Evolutionary conservation across 2,329 filamentous ascomycete species (phyloP).

Genomic region (Graphilbum ipis-grandicollis): DNA sequence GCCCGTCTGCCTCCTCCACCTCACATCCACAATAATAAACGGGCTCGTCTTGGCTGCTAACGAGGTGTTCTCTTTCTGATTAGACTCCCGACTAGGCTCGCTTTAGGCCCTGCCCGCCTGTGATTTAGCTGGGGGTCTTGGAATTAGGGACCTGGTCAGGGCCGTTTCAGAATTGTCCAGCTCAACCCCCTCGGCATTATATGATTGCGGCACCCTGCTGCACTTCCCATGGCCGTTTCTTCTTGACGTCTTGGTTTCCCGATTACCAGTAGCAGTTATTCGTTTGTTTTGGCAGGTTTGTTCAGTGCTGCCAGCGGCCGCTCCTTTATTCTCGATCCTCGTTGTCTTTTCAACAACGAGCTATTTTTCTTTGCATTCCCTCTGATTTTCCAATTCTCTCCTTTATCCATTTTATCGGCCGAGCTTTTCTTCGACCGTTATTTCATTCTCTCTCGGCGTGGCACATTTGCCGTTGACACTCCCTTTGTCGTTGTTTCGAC

Average conservation of each 20-base stretch:
- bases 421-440: too few relatives aligned
- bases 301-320: too few relatives aligned
- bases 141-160: background rate
- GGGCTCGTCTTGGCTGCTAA: slow-evolving; percentile 6
- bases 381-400: too few relatives aligned
- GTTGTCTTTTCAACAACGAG: background rate
- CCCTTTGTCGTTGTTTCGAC: too few relatives aligned
- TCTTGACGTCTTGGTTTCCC: background rate
- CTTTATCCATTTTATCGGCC: too few relatives aligned
- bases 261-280: background rate
- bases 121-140: background rate
- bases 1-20: background rate
- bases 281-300: too few relatives aligned
- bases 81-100: background rate
- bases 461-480: too few relatives aligned
- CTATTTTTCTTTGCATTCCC: too few relatives aligned
- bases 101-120: background rate
- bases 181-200: slow-evolving; percentile 7
- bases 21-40: too few relatives aligned
- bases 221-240: background rate
- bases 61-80: slow-evolving; percentile 5
- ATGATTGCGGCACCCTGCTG: slow-evolving; percentile 5
- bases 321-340: background rate
- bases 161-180: slow-evolving; percentile 9
- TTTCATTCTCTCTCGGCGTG: too few relatives aligned